Conservation (phyloP, 1,284 basidiomycete species). For the Ceratobasidium sp. region DNA sequence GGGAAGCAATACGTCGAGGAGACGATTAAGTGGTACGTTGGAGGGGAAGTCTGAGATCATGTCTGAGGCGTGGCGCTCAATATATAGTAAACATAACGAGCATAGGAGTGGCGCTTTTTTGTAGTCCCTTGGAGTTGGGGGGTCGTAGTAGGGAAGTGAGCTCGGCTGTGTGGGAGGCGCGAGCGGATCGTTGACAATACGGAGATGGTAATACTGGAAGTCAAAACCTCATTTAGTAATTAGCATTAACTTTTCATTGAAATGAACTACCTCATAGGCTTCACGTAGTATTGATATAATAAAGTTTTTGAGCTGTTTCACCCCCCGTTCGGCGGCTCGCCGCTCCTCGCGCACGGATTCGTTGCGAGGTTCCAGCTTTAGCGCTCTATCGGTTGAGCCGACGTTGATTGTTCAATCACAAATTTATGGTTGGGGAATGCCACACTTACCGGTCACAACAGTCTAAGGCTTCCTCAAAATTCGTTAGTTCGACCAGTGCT, state of each 20-base stretch:
- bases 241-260: too few species aligned
- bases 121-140: not conserved
- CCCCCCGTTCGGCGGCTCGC: not conserved
- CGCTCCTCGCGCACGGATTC: conserved; percentile 4
- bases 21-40: not conserved
- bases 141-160: conserved; percentile 13
- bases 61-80: conserved; percentile 2
- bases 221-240: not conserved
- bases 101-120: not conserved
- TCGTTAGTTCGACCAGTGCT: not conserved
- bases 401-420: not conserved
- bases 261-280: conserved; percentile 3
- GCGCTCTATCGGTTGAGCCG: not conserved
- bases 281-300: not conserved
- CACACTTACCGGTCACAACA: conserved; percentile 8
- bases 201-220: conserved; percentile 1
- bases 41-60: not conserved
- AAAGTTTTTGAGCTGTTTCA: not conserved
- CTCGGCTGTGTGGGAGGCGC: not conserved
- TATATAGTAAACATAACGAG: not conserved
- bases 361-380: conserved; percentile 17
- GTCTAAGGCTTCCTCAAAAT: conserved; percentile 10
- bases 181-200: not conserved
- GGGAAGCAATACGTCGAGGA: not conserved
- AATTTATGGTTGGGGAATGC: not conserved